A percentile compares a stretch with the other conserved stretches of the same genome.
phyloP scores from a whole-genome alignment of 352 stramenopile species.

The Phytophthora hybrid region DNA sequence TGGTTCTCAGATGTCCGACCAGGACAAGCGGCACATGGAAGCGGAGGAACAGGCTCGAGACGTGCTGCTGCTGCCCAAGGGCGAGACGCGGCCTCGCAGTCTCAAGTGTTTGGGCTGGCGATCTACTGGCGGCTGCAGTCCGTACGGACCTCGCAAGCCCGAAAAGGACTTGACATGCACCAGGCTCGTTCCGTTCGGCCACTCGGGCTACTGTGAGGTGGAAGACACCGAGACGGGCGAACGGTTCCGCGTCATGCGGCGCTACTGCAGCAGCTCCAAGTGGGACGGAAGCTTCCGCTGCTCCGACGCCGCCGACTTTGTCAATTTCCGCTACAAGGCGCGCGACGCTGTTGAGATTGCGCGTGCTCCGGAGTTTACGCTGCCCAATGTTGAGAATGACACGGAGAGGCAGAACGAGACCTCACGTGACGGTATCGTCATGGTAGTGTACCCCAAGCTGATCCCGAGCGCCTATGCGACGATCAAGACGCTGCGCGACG shows the following conservation, averaged over 20 bases:
- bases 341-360: constrained; percentile 25
- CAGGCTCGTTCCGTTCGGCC: constrained; percentile 31
- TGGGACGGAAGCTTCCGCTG: constrained; percentile 53
- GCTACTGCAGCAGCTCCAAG: constrained; percentile 45
- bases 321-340: constrained; percentile 47
- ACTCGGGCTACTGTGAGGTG: constrained; percentile 58
- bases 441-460: constrained; percentile 65
- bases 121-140: constrained; percentile 36
- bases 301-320: constrained; percentile 55
- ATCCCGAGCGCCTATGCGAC: constrained; percentile 53
- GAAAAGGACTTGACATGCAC: constrained; percentile 31
- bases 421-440: constrained; percentile 53
- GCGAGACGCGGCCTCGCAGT: constrained; percentile 28
- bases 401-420: not conserved
- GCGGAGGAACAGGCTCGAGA: constrained; percentile 43
- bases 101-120: constrained; percentile 43
- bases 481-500: constrained; percentile 47
- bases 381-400: constrained; percentile 29
- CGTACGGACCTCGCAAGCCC: constrained; percentile 34
- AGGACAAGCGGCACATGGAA: constrained; percentile 23
- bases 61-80: constrained; percentile 43
- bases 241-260: constrained; percentile 49
- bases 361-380: constrained; percentile 24
- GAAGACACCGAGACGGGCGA: constrained; percentile 43
- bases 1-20: constrained; percentile 14